Base-by-base conservation (phyloP, 2,329 filamentous ascomycete species). In the Aulographum hederae region DNA sequence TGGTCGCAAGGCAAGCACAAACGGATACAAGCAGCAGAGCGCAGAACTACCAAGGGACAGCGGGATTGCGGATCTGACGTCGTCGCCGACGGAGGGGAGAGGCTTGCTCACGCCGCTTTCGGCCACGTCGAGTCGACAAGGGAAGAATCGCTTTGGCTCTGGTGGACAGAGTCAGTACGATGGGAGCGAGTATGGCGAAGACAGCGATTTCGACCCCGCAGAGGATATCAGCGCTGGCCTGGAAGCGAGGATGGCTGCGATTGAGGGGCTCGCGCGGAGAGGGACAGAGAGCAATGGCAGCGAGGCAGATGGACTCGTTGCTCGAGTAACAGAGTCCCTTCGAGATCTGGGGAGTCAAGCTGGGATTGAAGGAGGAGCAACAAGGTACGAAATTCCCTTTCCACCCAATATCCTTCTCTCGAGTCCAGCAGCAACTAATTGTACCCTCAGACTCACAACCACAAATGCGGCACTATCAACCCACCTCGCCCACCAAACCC, bases 391-490 rank as follows among this genome's bases (percentile, higher is more conserved):
- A 18, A 14, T 12, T 23, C 30, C 5, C 46, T 31, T 31, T 19
- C 20, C 15, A 13, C 5, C 21, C n/a, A 16, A 20, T 34, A 14
- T 26, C 14, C 30, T 5, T 16, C 13, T n/a, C n/a, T n/a, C n/a
- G n/a, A n/a, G n/a, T n/a, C n/a, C n/a, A n/a, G n/a, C n/a, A n/a
- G n/a, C n/a, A n/a, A n/a, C n/a, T n/a, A n/a, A n/a, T n/a, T n/a
- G n/a, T n/a, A n/a, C n/a, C n/a, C 26, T 5, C 43, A 84, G 77
- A 45, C 58, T 82, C 39, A 78, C 79, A 47, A 82, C 77, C 27
- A 73, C 78, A 20, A 76, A 82, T 50, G 70, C 75, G 18, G 76
- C 78, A 11, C 58, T 84, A 30, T 73, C 78, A 29, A 77, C 77
- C 14, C 77, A 89, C 46, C 60, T 86, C 28, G 63, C 65, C 11